Evolutionary conservation across 768 basidiomycete species (phyloP), one percentile per base, ranked within the genome.

Genomic region (Suillus alpinus): DNA sequence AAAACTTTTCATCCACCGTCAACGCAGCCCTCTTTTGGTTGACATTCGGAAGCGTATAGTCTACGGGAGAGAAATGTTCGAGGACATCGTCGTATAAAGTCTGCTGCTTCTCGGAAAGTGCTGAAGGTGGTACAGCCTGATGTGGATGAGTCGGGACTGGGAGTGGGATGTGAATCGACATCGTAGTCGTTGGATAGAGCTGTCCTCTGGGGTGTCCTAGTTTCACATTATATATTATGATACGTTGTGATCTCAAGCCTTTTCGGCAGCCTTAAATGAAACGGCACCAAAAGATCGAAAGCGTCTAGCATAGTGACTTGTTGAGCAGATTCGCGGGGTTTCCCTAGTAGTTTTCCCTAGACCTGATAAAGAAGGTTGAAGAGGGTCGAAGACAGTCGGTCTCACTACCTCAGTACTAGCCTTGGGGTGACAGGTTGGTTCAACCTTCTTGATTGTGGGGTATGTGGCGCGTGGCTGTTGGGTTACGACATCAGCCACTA

Each of bases 1-100:
- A 94, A 71, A 90, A 90, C 73, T 84, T 84, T 69, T 94, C 92
- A 37, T 77, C 81, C 36, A 90, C 89, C 49, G 62, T 77, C 56
- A 92, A 75, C 60, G 75, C 71, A 8, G 80, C 77, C 2, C 80
- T 76, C 46, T 76, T 75, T 0, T 75, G 72, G 9, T 74, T 57
- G 6, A 76, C 68, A n/a, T 73, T 78, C 3, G 87, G 83, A 34
- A 90, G 68, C 6, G 65, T 71, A 69, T 89, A 89, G 2, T 77
- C 77, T 0, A 77, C 67, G n/a, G 73, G 68, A 18, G 80, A 67
- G 65, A 92, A 90, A 69, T 90, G 83, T n/a, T 72, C 74, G 46
- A 88, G 74, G 14, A 91, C 84, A 52, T 76, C 75, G 44, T 81
- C 72, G 60, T 83, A 82, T 74, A 83, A 78, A 59, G 73, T 75